A percentile compares a stretch with the other conserved stretches of the same genome.
These are phyloP conservation scores for Phytophthora ramorum DNA, from an alignment of 352 stramenopile genomes.

Conservation along the genomic window DNA sequence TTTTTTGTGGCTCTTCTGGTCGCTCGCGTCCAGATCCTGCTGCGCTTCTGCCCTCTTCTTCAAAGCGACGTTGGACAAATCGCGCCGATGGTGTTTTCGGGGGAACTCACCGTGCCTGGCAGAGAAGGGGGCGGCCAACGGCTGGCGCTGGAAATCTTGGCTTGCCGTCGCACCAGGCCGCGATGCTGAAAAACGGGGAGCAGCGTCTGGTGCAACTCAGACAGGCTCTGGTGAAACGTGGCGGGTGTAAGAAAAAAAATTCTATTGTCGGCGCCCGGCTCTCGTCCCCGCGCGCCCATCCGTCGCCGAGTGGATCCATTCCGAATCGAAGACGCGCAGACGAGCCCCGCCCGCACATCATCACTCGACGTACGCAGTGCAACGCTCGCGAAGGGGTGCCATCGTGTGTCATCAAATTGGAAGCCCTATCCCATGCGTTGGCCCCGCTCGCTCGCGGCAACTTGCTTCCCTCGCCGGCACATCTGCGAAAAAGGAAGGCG, in stretches of 20 bases:
- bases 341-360: not conserved
- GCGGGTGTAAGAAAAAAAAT: constrained; percentile 22
- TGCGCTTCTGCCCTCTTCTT: constrained; percentile 38
- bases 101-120: constrained; percentile 12
- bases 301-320: constrained; percentile 15
- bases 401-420: constrained; percentile 13
- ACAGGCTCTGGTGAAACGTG: constrained; percentile 22
- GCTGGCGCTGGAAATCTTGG: constrained; percentile 8
- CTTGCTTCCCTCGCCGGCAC: no score
- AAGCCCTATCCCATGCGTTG: constrained; percentile 24
- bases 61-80: constrained; percentile 39
- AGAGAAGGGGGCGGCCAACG: constrained; percentile 32
- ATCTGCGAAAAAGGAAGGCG: constrained; percentile 17
- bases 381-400: constrained; percentile 18
- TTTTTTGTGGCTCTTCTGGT: constrained; percentile 31
- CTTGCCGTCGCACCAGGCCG: constrained; percentile 2
- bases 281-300: constrained; percentile 21
- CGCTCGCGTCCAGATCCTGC: constrained; percentile 37
- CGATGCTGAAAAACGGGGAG: no score
- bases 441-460: no score
- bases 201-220: constrained; percentile 18
- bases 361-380: constrained; percentile 11
- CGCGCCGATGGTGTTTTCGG: constrained; percentile 10
- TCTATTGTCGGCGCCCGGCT: constrained; percentile 33
- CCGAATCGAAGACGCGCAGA: constrained; percentile 24